These are phyloP conservation scores for Calonectria henricotiae DNA, from an alignment of 2,329 filamentous ascomycete genomes.

Conservation along the genomic window DNA sequence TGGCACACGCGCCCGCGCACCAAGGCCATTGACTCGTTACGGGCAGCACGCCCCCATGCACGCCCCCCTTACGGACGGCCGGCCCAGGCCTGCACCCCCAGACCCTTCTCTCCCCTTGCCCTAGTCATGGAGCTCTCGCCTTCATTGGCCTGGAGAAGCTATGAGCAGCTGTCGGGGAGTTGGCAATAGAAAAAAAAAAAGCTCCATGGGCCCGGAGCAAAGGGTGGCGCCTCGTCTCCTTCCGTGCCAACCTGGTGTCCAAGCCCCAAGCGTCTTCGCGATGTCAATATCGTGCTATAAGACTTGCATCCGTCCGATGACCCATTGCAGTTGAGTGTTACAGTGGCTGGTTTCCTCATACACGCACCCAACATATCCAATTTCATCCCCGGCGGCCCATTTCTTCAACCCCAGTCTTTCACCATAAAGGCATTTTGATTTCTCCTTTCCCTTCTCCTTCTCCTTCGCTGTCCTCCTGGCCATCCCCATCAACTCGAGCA, in stretches of 20 bases:
- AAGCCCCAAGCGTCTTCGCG: conserved; percentile 26
- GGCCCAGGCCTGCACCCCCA: conserved; percentile 37
- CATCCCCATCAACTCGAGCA: neutral
- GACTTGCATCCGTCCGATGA: conserved; percentile 39
- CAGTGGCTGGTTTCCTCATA: conserved; percentile 38
- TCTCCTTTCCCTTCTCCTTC: neutral
- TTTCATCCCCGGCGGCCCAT: conserved; percentile 24
- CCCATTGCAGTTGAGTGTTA: conserved; percentile 37
- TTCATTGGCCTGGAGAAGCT: conserved; percentile 30
- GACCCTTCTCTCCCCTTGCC: conserved; percentile 43
- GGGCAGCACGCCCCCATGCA: conserved; percentile 40
- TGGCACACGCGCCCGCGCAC: conserved; percentile 23
- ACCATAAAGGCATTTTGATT: conserved; percentile 12
- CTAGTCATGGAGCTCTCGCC: conserved; percentile 51
- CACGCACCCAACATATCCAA: conserved; percentile 41
- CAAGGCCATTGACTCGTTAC: conserved; percentile 42
- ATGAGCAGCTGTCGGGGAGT: conserved; percentile 37
- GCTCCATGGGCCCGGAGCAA: conserved; percentile 50
- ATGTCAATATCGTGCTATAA: conserved; percentile 49
- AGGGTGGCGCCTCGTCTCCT: conserved; percentile 50
- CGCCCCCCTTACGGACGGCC: conserved; percentile 44
- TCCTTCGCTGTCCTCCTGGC: neutral
- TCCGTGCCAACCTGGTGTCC: conserved; percentile 49
- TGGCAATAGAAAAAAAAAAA: conserved; percentile 22
- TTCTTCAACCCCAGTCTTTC: conserved; percentile 8